phyloP scores from a whole-genome alignment of 192 early-diverging fungal species.

The Cetraspora pellucida region DNA sequence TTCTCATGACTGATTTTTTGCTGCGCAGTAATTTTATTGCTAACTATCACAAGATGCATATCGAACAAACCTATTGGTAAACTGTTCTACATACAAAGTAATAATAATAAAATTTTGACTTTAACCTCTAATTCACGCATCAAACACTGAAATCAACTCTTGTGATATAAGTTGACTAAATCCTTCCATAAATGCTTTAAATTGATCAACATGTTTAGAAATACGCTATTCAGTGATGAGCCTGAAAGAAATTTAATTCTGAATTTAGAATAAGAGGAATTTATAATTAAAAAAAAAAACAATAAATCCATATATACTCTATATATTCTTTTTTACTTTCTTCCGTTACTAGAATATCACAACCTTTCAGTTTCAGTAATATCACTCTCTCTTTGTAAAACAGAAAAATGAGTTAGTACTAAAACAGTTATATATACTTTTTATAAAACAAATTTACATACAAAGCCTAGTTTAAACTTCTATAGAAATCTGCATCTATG shows the following conservation, averaged over 20 bases:
- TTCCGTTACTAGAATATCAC: conserved; percentile 90
- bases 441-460: conserved; percentile 40
- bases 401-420: too few species aligned
- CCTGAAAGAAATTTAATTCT: conserved; percentile 22
- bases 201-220: conserved; percentile 88
- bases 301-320: conserved; percentile 51
- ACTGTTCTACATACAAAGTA: not conserved
- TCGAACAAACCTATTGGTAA: not conserved
- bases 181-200: conserved; percentile 91
- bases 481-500: conserved; percentile 89
- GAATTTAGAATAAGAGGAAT: not conserved
- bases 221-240: conserved; percentile 89
- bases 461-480: conserved; percentile 92
- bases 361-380: conserved; percentile 81
- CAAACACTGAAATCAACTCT: conserved; percentile 94
- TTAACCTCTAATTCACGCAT: conserved; percentile 88
- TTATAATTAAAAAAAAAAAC: not conserved
- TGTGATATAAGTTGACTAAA: conserved; percentile 96
- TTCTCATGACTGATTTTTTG: not conserved
- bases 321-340: conserved; percentile 97
- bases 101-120: not conserved
- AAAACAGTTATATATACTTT: conserved; percentile 8
- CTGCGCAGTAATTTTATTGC: conserved; percentile 1
- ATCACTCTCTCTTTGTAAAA: conserved; percentile 72
- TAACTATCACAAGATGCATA: not conserved